Conservation (phyloP, 768 basidiomycete genomes). For the Kwoniella sp. region DNA sequence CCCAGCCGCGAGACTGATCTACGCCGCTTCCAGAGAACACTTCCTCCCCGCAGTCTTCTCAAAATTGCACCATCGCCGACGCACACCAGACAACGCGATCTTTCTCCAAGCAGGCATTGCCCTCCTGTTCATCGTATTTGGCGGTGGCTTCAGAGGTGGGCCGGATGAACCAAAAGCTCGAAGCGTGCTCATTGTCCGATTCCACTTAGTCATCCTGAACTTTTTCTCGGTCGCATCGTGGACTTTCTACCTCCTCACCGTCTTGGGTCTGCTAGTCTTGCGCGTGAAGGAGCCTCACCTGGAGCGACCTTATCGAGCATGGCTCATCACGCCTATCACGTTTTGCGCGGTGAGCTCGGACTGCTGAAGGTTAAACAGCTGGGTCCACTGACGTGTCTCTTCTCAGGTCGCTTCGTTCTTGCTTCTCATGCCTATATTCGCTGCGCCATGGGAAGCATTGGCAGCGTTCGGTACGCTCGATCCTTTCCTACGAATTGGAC, state of each 20-base stretch:
- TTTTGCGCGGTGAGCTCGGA: slow-evolving; percentile 83
- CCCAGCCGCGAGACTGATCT: slow-evolving; percentile 78
- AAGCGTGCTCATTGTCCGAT: background rate
- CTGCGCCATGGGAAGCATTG: slow-evolving; percentile 81
- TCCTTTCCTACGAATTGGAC: background rate
- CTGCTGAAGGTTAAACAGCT: no score
- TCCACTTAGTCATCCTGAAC: slow-evolving; percentile 64
- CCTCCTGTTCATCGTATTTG: slow-evolving; percentile 69
- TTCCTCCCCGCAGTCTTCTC: slow-evolving; percentile 83
- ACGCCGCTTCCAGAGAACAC: slow-evolving; percentile 79
- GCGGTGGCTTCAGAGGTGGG: slow-evolving; percentile 73
- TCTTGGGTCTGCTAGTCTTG: slow-evolving; percentile 75
- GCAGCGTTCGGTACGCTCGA: slow-evolving; percentile 71
- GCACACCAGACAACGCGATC: slow-evolving; percentile 85
- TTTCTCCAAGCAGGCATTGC: slow-evolving; percentile 72
- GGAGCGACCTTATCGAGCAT: slow-evolving; percentile 86
- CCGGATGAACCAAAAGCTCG: background rate
- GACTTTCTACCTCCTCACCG: slow-evolving; percentile 52
- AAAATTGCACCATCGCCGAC: slow-evolving; percentile 64
- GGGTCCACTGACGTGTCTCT: background rate
- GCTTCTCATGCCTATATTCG: slow-evolving; percentile 88
- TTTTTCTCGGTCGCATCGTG: slow-evolving; percentile 56
- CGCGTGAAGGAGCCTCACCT: slow-evolving; percentile 85
- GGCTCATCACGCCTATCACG: slow-evolving; percentile 79
- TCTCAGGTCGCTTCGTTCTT: slow-evolving; percentile 77